These are phyloP conservation scores for Hyparrhenia diplandra DNA, from an alignment of 176 grass and related monocot species.

Conservation along the genomic window DNA sequence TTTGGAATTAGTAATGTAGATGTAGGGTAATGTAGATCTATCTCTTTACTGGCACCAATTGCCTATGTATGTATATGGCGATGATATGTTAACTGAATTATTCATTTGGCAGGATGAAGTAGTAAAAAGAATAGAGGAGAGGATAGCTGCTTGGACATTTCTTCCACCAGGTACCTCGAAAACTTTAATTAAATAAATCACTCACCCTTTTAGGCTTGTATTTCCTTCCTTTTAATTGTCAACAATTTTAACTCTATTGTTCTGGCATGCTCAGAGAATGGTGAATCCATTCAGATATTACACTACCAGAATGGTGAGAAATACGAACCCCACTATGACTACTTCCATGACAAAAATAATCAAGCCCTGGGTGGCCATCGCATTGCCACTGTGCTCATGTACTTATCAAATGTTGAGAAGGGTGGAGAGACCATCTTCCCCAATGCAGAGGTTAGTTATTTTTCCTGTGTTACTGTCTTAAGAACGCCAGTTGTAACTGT, in stretches of 20 bases:
- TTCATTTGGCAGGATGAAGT: conserved; percentile 70
- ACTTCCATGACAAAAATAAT: conserved; percentile 85
- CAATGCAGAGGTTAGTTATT: conserved; percentile 69
- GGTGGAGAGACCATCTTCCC: conserved; percentile 92
- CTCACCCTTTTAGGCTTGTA: neutral
- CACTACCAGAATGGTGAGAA: conserved; percentile 85
- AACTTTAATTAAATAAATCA: neutral
- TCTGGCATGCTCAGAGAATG: conserved; percentile 55
- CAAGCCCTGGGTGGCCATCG: conserved; percentile 81
- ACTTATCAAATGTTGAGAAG: conserved; percentile 75
- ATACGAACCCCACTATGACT: conserved; percentile 87
- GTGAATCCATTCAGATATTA: conserved; percentile 79
- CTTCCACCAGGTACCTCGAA: conserved; percentile 59
- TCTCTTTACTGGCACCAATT: neutral
- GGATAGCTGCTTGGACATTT: conserved; percentile 84
- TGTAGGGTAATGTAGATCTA: neutral
- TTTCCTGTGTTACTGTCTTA: neutral
- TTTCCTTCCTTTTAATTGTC: conserved; percentile 7
- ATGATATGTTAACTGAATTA: conserved; percentile 6
- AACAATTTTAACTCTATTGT: conserved; percentile 12
- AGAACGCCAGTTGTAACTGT: neutral
- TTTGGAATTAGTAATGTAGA: neutral
- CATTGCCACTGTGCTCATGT: conserved; percentile 84
- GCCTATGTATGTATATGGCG: neutral
- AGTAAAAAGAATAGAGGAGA: conserved; percentile 64